Conservation (phyloP, 140 eudicot species). For the Cichorium intybus region DNA sequence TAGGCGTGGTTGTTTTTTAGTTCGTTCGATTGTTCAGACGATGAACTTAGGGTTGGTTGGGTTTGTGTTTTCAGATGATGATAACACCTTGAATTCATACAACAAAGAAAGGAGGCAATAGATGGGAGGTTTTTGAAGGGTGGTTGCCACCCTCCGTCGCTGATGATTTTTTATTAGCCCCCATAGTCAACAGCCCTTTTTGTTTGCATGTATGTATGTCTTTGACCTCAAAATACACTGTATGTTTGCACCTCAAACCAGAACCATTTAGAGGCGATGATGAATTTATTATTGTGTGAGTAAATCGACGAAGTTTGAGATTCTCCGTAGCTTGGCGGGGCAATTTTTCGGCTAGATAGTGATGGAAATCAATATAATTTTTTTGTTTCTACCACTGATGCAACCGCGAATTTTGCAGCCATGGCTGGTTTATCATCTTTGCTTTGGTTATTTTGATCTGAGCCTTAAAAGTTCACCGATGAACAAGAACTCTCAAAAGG, state of each 20-base stretch:
- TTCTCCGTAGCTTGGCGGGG: conserved; percentile 42
- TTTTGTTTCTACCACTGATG: neutral
- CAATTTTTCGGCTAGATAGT: conserved; percentile 15
- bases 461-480: no score
- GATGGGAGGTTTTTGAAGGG: conserved; percentile 33
- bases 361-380: conserved; percentile 7
- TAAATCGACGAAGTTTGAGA: conserved; percentile 25
- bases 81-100: no score
- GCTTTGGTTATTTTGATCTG: conserved; percentile 18
- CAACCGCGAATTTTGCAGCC: conserved; percentile 30
- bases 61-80: no score
- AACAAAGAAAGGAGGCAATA: conserved; percentile 19
- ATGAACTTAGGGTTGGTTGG: no score
- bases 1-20: no score
- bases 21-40: no score
- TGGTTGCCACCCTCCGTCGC: conserved; percentile 30
- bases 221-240: no score
- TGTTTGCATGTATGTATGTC: no score
- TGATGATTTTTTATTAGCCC: conserved; percentile 28
- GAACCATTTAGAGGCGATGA: conserved; percentile 28
- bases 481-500: no score
- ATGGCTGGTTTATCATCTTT: conserved; percentile 28
- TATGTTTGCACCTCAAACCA: no score
- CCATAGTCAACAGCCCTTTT: conserved; percentile 25
- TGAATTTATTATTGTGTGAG: conserved; percentile 13